Conservation (phyloP, 345 rosid genomes). For the Linum usitatissimum region DNA sequence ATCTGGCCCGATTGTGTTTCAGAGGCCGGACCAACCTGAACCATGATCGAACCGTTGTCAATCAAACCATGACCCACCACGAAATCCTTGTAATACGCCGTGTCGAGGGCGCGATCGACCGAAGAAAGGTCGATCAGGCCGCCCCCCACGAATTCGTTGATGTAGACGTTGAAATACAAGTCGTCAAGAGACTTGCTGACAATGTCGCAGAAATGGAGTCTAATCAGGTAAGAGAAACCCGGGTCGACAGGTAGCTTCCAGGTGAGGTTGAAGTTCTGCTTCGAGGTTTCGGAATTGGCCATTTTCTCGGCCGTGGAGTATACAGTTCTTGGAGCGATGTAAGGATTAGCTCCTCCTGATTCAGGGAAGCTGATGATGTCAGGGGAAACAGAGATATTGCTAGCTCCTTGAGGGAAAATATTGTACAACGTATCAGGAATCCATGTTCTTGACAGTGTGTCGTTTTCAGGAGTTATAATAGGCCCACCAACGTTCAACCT, state of each 20-base stretch:
- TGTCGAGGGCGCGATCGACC: conserved; percentile 30
- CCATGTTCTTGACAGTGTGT: conserved; percentile 68
- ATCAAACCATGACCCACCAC: conserved; percentile 39
- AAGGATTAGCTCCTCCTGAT: conserved; percentile 28
- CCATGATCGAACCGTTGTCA: conserved; percentile 33
- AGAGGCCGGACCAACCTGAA: conserved; percentile 58
- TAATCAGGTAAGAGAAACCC: conserved; percentile 44
- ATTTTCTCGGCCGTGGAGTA: conserved; percentile 45
- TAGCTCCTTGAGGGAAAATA: conserved; percentile 45
- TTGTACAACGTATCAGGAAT: conserved; percentile 38
- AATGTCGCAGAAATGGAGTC: conserved; percentile 79
- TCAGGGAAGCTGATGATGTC: conserved; percentile 31
- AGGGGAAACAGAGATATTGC: conserved; percentile 23
- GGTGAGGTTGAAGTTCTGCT: conserved; percentile 63
- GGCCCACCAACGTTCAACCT: conserved; percentile 73
- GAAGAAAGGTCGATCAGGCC: conserved; percentile 46
- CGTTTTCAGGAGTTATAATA: conserved; percentile 31
- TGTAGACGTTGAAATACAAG: conserved; percentile 48
- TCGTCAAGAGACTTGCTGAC: conserved; percentile 55
- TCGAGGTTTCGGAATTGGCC: conserved; percentile 37
- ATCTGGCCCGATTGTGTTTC: conserved; percentile 23
- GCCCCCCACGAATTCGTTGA: conserved; percentile 39
- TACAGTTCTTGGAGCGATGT: conserved; percentile 47
- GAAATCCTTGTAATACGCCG: conserved; percentile 49
- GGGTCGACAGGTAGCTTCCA: conserved; percentile 55